Base-by-base conservation (phyloP, 805 yeast genomes). In the Metschnikowia santaceciliae region DNA sequence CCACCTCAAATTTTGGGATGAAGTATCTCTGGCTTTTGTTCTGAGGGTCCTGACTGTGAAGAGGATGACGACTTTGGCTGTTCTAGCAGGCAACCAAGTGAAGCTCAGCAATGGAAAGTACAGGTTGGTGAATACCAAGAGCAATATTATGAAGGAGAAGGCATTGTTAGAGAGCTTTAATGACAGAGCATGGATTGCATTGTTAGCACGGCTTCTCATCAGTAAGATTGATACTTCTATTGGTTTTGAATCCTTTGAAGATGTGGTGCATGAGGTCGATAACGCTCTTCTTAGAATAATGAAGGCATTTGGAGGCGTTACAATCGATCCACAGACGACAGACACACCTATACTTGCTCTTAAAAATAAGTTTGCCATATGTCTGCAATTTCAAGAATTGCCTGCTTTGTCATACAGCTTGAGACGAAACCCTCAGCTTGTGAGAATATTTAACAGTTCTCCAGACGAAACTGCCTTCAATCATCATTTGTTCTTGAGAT, bases 401-500 rank as follows among this genome's bases (percentile, higher is more conserved):
- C 74, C 76, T 1, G 50, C 62, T 14, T 61, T 67, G 46, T 57
- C 69, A 2, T 74, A 70, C 49, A 59, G 65, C 47, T 61, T 75
- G 48, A 57, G 74, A 45, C 62, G 66, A 47, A 70, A 70, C 46
- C 70, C 69, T 3, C 69, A 67, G 32, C 65, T 75, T 30, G 55
- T 74, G 7, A 58, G 65, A 37, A 67, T 70, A 3, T 74, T 72
- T 58, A 74, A 74, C 53, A 65, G 73, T 10, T 68, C 74, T 46
- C 79, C 79, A 0, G 79, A 75, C 49, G 79, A 75, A 55, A 71
- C 77, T n/a, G 73, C 77, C 13, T 66, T 54, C 52, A 64, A 71
- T 51, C 75, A 72, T 51, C 63, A 64, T 42, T 58, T 66, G 62
- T 70, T 70, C 39, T 48, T 64, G 43, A 60, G 53, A 39, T 47